Base-by-base conservation (phyloP, 2,329 filamentous ascomycete genomes). In the Delphinella strobiligena region DNA sequence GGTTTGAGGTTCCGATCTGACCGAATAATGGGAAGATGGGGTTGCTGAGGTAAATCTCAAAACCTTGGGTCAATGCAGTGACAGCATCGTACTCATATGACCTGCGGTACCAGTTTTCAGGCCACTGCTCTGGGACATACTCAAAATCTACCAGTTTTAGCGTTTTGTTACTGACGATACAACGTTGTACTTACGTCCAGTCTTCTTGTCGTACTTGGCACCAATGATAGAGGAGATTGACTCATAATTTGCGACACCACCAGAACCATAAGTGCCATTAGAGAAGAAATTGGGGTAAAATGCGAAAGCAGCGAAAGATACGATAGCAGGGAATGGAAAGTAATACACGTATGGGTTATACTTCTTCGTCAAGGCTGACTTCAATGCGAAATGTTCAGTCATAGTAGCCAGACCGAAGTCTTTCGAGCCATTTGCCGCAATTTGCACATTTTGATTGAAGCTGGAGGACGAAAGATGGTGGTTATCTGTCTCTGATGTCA, bases 181-280 rank as follows among this genome's bases (percentile, higher is more conserved):
- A n/a, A n/a, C n/a, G n/a, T n/a, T n/a, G n/a, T n/a, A n/a, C n/a
- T n/a, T n/a, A n/a, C n/a, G n/a, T 31, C 50, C 53, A n/a, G 46
- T 52, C 31, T 41, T 38, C 31, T 45, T 24, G 36, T 54, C 34
- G 17, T 45, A 43, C 38, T 50, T 31, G 15, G 50, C 52, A n/a
- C 53, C 53, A 19, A 55, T 41, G 36, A 54, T 54, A 35, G 40
- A 46, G 3, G 49, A 50, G 41, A 55, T 48, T 4, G 50, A 53
- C 37, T 54, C 50, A 47, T 54, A 54, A 46, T 53, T 61, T 30
- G 58, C 47, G 18, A 60, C 53, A 44, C 60, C 58, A 12, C 56
- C 58, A 2, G 46, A 46, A 14, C 53, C 55, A 42, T 58, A 59
- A 11, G 57, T 61, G 15, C 56, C 54, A 45, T 61, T 61, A 30